phyloP scores from a whole-genome alignment of 805 yeast genomes.

The Yarrowia bubula region DNA sequence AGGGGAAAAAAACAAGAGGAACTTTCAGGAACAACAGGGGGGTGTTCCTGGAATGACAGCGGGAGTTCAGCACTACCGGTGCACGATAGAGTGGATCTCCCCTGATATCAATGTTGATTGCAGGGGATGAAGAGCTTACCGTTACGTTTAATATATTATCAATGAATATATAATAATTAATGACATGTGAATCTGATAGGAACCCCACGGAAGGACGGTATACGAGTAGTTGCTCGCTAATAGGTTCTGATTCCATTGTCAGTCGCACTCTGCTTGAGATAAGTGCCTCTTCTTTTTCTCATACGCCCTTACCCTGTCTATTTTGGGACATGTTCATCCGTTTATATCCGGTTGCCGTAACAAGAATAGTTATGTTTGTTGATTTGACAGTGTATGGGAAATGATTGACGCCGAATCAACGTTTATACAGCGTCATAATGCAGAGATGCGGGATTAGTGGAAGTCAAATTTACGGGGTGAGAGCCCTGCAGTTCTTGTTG shows the following conservation, averaged over 20 bases:
- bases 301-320: neutral
- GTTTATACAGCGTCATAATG: neutral
- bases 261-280: neutral
- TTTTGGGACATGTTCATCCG: neutral
- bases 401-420: neutral
- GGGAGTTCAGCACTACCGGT: neutral
- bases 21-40: slow-evolving; percentile 9
- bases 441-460: neutral
- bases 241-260: neutral
- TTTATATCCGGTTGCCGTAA: neutral
- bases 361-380: neutral
- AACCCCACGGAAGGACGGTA: no score
- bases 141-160: neutral
- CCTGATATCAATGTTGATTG: neutral
- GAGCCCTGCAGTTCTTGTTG: neutral
- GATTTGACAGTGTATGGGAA: neutral
- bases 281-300: neutral
- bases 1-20: neutral
- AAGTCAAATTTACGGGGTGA: neutral
- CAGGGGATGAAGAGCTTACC: neutral
- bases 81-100: neutral
- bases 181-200: neutral
- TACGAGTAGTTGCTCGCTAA: slow-evolving; percentile 6
- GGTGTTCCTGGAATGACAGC: slow-evolving; percentile 11
- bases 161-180: neutral